Conservation (phyloP, 2,329 filamentous ascomycete genomes). For the Dactylellina drechsleri region DNA sequence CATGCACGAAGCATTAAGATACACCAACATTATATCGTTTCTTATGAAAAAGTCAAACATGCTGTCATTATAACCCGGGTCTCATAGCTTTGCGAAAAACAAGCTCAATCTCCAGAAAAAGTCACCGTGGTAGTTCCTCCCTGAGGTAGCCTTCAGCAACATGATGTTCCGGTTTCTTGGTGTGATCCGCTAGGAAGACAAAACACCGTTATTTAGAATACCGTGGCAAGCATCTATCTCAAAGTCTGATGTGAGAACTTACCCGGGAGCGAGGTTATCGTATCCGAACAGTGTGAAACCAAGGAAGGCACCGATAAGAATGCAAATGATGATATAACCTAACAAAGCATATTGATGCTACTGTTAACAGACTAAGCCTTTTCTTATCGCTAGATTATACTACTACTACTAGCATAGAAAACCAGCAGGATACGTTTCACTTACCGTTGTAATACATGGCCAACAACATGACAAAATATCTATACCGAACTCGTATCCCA, state of each 20-base stretch:
- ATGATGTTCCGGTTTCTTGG: conserved; percentile 50
- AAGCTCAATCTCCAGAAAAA: too few species aligned
- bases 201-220: not conserved
- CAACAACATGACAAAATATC: conserved; percentile 61
- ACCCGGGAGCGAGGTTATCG: conserved; percentile 63
- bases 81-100: too few species aligned
- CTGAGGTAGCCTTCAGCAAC: conserved; percentile 11
- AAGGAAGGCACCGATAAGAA: conserved; percentile 79
- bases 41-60: too few species aligned
- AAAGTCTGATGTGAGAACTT: conserved; percentile 4
- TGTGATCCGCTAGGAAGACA: conserved; percentile 30
- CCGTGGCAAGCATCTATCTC: not conserved
- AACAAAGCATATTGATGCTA: not conserved
- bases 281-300: conserved; percentile 79
- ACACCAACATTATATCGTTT: too few species aligned
- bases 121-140: too few species aligned
- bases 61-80: too few species aligned
- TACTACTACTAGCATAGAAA: not conserved
- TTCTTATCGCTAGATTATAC: not conserved
- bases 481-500: not conserved
- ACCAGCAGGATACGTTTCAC: not conserved
- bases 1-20: too few species aligned
- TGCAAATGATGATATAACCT: conserved; percentile 81
- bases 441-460: conserved; percentile 71
- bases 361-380: not conserved